Evolutionary conservation across 805 yeast genomes (phyloP), one percentile per base, ranked within the genome.

Genomic region (Monosporozyma aquatica): DNA sequence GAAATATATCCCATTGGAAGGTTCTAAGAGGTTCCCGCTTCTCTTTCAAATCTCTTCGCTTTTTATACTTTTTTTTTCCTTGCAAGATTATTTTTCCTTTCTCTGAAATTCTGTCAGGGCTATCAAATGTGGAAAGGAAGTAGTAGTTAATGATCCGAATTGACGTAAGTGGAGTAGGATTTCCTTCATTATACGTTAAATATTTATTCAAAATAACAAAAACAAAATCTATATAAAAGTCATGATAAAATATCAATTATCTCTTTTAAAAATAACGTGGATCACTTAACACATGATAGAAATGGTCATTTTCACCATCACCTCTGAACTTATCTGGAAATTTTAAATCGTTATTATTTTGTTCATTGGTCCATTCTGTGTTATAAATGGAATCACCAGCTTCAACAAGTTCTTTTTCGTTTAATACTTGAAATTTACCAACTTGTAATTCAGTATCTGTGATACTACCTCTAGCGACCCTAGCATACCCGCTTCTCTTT

Each of bases 401-500:
- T 11, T 57, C 50, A 36, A 56, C 51, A 46, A 64, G 47, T 37
- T 59, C 60, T 28, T 59, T 61, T 26, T 70, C 70, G 29, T 52
- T 43, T 28, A 64, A 35, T 26, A 84, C 71, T 51, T 78, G 78
- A 70, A 92, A 92, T 61, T 92, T 89, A 38, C 95, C 98, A 17
- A 86, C 82, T 69, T 92, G 98, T 41, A 92, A 75, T 64, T 92
- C 98, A 2, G 98, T 92, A 59, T 92, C 98, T 0, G 98, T 92
- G 51, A 92, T 89, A 1, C 95, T 80, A 7, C 92, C 86, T 57
- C 98, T 76, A 37, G 94, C 80, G 33, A 92, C 82, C 61, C 98
- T 78, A 0, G 97, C 97, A 61, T 92, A 92, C 3, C 95, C 97
- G 1, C 82, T 78, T 64, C 95, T 82, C 60, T 78, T 81, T 63